phyloP scores from a whole-genome alignment of 2,329 filamentous ascomycete genomes.

The Aureobasidium vineae region DNA sequence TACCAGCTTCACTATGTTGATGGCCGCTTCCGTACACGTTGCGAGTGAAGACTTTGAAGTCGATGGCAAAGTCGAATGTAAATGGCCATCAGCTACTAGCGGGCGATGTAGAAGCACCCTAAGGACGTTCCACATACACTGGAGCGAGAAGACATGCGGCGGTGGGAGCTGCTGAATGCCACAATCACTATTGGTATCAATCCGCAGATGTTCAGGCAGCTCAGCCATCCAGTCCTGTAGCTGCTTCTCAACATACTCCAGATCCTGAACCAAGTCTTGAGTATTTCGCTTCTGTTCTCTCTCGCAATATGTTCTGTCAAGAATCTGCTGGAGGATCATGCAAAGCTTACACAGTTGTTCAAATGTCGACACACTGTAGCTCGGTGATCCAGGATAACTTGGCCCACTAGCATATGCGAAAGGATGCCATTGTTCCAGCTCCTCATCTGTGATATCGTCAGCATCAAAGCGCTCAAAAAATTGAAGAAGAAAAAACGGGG shows the following conservation, averaged over 20 bases:
- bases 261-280: neutral
- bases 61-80: neutral
- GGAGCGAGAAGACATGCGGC: conserved; percentile 15
- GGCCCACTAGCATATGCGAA: conserved; percentile 41
- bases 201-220: neutral
- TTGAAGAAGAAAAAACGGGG: no score
- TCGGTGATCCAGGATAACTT: conserved; percentile 40
- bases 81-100: conserved; percentile 52
- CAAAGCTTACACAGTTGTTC: conserved; percentile 47
- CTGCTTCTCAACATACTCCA: neutral
- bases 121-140: conserved; percentile 50
- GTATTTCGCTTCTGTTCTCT: conserved; percentile 2
- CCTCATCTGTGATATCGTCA: conserved; percentile 41
- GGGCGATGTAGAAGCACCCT: conserved; percentile 56
- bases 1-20: conserved; percentile 47
- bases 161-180: neutral
- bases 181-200: neutral
- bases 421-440: conserved; percentile 54
- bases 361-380: conserved; percentile 49
- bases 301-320: conserved; percentile 42
- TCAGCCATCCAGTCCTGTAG: conserved; percentile 7
- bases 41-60: conserved; percentile 33
- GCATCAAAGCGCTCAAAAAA: no score
- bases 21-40: conserved; percentile 50
- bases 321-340: conserved; percentile 46